A percentile compares a stretch with the other conserved stretches of the same genome.
phyloP scores from a whole-genome alignment of 2,329 filamentous ascomycete species.

The Ophiostoma novo-ulmi region DNA sequence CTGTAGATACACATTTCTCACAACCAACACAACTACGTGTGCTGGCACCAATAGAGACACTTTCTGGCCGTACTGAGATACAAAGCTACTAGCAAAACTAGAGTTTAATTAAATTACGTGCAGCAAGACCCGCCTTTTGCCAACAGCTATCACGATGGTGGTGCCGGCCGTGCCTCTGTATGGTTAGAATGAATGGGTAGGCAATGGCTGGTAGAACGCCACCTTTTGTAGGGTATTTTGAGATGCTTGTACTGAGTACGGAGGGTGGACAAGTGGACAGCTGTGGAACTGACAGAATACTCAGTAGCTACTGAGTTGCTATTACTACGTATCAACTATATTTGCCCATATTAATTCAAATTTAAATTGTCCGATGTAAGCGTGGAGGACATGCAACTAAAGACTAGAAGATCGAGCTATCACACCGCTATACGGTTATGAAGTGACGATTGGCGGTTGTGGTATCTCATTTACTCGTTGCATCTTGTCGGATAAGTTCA shows the following conservation, averaged over 20 bases:
- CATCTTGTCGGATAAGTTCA: background rate
- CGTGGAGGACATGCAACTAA: background rate
- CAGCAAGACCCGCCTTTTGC: constrained; percentile 20
- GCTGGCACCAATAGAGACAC: constrained; percentile 6
- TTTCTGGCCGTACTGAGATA: background rate
- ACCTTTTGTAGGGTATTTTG: background rate
- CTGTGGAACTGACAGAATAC: too few species aligned
- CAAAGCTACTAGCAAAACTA: background rate
- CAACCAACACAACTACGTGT: background rate
- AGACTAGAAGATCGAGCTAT: background rate
- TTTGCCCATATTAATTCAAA: background rate
- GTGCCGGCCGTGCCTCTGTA: constrained; percentile 15
- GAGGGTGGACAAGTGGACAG: too few species aligned
- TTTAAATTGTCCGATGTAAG: background rate
- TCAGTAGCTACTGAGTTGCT: background rate
- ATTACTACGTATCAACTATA: background rate
- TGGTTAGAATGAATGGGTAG: background rate
- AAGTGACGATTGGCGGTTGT: background rate
- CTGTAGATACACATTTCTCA: background rate
- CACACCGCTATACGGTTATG: background rate
- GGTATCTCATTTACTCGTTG: background rate
- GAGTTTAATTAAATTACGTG: constrained; percentile 17
- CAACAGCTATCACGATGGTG: constrained; percentile 10
- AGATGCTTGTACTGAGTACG: too few species aligned
- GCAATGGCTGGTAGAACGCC: background rate